Evolutionary conservation across 371 early-diverging fungal species (phyloP), one percentile per base, ranked within the genome.

Genomic region (Aphelidium insulamus): DNA sequence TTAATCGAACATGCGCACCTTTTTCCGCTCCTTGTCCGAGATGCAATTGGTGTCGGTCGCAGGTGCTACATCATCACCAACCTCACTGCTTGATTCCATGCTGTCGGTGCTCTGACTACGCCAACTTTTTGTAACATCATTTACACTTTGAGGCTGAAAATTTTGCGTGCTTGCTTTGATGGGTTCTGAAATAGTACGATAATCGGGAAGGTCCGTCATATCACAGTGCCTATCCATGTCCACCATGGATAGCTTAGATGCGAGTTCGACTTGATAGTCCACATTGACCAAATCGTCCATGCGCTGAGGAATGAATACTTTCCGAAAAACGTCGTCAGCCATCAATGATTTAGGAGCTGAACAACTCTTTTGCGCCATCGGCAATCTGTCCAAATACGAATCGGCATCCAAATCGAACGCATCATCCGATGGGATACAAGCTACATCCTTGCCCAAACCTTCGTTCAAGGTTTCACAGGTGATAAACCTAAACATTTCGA

Each of bases 401-500:
- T 45, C 45, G 23, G 45, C 34, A 4, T 28, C 31, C 20, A 21
- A 11, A 12, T 17, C 35, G 5, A 38, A 37, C 21, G 39, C 20
- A 30, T 26, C 21, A 26, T 15, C 12, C 10, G 8, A 22, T 32
- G 21, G 42, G 35, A 72, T 68, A 36, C 53, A 51, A 37, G 69
- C 75, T 32, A 83, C 39, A 21, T 59, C 68, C 3, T 33, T 53
- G 30, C 79, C 77, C 26, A 78, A 62, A n/a, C 48, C 66, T 19
- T 59, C 62, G 12, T 72, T 69, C 5, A 73, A 59, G 8, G 45
- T 49, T 2, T 55, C 40, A 42, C 73, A 71, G 0, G 75, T 76
- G 14, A 91, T 71, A 61, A 87, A 95, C 21, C 81, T 75, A 54
- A 91, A 95, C 33, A 91, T 51, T 32, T 84, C 76, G 40, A 78